Evolutionary conservation across 192 early-diverging fungal genomes (phyloP), one percentile per base, ranked within the genome.

Genomic region (Coemansia sp.): DNA sequence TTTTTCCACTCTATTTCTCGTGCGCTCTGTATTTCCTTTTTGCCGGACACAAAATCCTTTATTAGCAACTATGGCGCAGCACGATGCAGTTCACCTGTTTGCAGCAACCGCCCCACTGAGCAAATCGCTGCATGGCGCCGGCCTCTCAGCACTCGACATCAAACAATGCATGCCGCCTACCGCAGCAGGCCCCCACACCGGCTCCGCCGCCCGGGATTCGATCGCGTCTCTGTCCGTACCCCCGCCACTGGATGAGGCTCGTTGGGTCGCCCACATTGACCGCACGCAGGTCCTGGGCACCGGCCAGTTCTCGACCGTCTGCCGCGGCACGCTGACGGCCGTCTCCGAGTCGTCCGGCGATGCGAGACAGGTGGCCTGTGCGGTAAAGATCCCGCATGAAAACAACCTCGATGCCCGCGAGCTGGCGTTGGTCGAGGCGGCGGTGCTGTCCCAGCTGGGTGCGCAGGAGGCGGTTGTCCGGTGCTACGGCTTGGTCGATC

Each of bases 261-360:
- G n/a, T n/a, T n/a, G n/a, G n/a, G n/a, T n/a, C n/a, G n/a, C n/a
- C n/a, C n/a, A n/a, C 13, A 50, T 64, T 8, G 60, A 75, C 35
- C 64, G 60, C 49, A 34, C 43, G 41, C 54, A 46, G 30, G 63
- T 75, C 22, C 43, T 75, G 17, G 72, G 72, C 30, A 40, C 48
- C 2, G 72, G 72, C 26, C 72, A 75, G 49, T 75, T 66, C 56
- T 58, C 72, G 29, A 75, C 72, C 9, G 72, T 75, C 23, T 67
- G 64, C 26, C 33, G 61, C 17, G 72, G 64, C 5, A 55, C 46
- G 32, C 54, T 73, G 24, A 40, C 41, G 33, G n/a, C n/a, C n/a
- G n/a, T n/a, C n/a, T n/a, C n/a, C n/a, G 24, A 10, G 19, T 14
- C 14, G 30, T 23, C 27, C 25, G 33, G 5, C 5, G 25, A 13